phyloP scores from a whole-genome alignment of 176 grass and related monocot species.

The Oryza officinalis region DNA sequence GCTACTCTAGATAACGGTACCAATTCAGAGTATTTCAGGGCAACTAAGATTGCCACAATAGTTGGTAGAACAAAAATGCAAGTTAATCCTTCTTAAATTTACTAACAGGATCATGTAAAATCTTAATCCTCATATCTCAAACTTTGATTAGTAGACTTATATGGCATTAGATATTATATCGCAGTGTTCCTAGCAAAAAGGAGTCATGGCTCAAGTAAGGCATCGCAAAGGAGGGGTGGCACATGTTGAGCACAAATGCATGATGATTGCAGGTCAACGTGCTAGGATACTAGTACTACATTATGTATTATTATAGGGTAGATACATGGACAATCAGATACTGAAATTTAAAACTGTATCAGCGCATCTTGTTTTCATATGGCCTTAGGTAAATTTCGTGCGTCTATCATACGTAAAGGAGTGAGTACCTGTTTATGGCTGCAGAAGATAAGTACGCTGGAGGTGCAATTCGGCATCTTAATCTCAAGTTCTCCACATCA shows the following conservation, averaged over 20 bases:
- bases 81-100: not conserved
- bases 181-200: too few relatives aligned
- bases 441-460: constrained; percentile 59
- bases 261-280: too few relatives aligned
- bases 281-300: too few relatives aligned
- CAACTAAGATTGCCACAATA: not conserved
- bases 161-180: not conserved
- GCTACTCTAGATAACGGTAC: not conserved
- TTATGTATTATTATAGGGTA: too few relatives aligned
- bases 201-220: too few relatives aligned
- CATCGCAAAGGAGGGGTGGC: too few relatives aligned
- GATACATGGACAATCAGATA: not conserved
- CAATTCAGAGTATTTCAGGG: not conserved
- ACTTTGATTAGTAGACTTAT: not conserved
- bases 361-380: constrained; percentile 14
- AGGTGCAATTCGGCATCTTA: constrained; percentile 80
- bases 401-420: not conserved
- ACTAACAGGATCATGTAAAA: not conserved
- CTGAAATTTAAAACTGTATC: constrained; percentile 24
- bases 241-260: too few relatives aligned
- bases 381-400: not conserved
- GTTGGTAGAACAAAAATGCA: not conserved
- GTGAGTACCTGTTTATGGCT: constrained; percentile 57
- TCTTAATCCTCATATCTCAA: not conserved
- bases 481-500: constrained; percentile 84